Percentiles rank a stretch among this genome's conserved stretches.
Conservation (phyloP, 805 yeast genomes). For the Yarrowia alimentaria region DNA sequence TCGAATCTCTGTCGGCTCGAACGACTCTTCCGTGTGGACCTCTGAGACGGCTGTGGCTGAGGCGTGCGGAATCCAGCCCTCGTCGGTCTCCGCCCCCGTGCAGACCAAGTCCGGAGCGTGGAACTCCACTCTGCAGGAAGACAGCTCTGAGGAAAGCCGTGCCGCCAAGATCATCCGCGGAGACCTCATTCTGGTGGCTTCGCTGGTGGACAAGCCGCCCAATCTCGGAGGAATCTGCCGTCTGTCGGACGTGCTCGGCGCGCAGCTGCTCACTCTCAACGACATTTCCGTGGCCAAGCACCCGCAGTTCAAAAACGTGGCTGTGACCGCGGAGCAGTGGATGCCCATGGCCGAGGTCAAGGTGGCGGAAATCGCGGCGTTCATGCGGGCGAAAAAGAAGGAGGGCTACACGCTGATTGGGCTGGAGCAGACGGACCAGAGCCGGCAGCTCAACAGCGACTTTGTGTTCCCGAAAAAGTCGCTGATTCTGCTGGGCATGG, state of each 20-base stretch:
- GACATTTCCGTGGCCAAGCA: slow-evolving; percentile 62
- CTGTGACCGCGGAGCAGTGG: slow-evolving; percentile 94
- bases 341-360: slow-evolving; percentile 86
- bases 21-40: slow-evolving; percentile 29
- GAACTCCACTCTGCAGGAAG: slow-evolving; percentile 61
- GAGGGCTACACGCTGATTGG: slow-evolving; percentile 89
- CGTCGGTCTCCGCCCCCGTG: slow-evolving; percentile 42
- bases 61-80: slow-evolving; percentile 7
- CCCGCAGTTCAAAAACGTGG: slow-evolving; percentile 77
- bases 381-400: slow-evolving; percentile 55
- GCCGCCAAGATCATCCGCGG: slow-evolving; percentile 59
- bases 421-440: slow-evolving; percentile 87
- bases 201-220: slow-evolving; percentile 88
- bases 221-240: slow-evolving; percentile 94
- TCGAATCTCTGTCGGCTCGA: slow-evolving; percentile 26
- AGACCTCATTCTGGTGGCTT: slow-evolving; percentile 85
- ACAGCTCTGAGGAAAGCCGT: slow-evolving; percentile 38
- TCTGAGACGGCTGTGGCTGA: slow-evolving; percentile 26
- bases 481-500: slow-evolving; percentile 76
- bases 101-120: slow-evolving; percentile 93
- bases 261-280: slow-evolving; percentile 72
- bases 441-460: slow-evolving; percentile 63
- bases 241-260: slow-evolving; percentile 88
- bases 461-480: slow-evolving; percentile 78
- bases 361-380: slow-evolving; percentile 52